Percentiles rank a stretch among this genome's conserved stretches.
Evolutionary conservation across 257 asterid genomes (phyloP).

Genomic region (Capsicum rhomboideum): DNA sequence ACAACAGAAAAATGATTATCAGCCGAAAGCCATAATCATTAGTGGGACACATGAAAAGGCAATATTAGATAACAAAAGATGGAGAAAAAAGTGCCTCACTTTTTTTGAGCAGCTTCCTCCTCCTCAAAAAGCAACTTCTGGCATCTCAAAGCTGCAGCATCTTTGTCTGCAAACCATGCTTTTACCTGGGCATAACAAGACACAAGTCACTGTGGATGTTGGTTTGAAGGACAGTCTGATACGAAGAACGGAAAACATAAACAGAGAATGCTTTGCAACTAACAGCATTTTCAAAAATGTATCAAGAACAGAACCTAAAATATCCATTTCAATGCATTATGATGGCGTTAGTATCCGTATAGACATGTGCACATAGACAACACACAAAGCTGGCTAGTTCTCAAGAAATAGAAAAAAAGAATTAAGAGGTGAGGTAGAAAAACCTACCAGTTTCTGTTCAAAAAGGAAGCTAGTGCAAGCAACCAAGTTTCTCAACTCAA

Average conservation of each 20-base stretch:
- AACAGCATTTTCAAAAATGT: not conserved
- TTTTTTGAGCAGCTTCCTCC: slow-evolving; percentile 84
- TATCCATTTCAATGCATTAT: not conserved
- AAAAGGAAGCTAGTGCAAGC: slow-evolving; percentile 76
- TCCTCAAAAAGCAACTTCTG: slow-evolving; percentile 96
- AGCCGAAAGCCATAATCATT: not conserved
- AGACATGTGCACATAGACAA: not conserved
- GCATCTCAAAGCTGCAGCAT: slow-evolving; percentile 92
- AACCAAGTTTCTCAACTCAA: slow-evolving; percentile 72
- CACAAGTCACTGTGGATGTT: not conserved
- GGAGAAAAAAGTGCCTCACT: slow-evolving; percentile 28
- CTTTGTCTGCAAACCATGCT: slow-evolving; percentile 89
- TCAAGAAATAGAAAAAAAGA: not conserved
- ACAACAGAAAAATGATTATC: not conserved
- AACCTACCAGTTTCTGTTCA: slow-evolving; percentile 79
- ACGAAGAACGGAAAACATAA: not conserved
- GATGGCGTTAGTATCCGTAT: not conserved
- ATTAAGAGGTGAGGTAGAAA: not conserved
- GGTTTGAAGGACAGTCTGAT: not conserved
- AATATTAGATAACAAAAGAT: not conserved
- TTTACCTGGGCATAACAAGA: slow-evolving; percentile 58
- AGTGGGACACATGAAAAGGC: not conserved
- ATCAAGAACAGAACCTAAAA: not conserved
- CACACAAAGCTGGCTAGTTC: not conserved
- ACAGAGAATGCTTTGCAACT: not conserved